These are phyloP conservation scores for Daldinia eschscholtzii DNA, from an alignment of 2,329 filamentous ascomycete species.

Conservation along the genomic window DNA sequence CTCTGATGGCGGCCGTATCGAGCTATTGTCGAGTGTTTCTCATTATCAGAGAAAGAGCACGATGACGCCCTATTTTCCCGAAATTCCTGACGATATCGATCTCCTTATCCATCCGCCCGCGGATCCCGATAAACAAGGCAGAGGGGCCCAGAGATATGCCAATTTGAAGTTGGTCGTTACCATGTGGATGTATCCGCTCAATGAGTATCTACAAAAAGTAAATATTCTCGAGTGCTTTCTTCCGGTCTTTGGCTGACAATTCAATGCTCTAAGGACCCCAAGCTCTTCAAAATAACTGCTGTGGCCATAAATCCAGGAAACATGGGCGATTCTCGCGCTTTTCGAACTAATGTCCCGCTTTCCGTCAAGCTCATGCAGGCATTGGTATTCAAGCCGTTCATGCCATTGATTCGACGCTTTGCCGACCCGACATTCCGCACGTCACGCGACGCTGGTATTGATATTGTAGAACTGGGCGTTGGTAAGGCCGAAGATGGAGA, in stretches of 20 bases:
- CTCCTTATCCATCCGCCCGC: conserved; percentile 52
- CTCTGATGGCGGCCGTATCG: conserved; percentile 67
- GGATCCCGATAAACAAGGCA: conserved; percentile 51
- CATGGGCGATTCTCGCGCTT: conserved; percentile 31
- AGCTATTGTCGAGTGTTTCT: conserved; percentile 56
- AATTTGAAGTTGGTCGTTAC: conserved; percentile 56
- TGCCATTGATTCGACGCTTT: conserved; percentile 46
- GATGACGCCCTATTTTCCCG: conserved; percentile 53
- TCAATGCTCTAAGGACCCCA: conserved; percentile 10
- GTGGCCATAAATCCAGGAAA: conserved; percentile 39
- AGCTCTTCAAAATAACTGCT: conserved; percentile 26
- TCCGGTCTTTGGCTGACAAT: not conserved
- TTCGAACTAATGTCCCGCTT: conserved; percentile 27
- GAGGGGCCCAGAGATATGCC: conserved; percentile 59
- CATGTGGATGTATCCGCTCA: conserved; percentile 57
- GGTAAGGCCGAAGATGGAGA: conserved; percentile 47
- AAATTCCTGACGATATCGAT: conserved; percentile 54
- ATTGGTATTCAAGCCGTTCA: conserved; percentile 42
- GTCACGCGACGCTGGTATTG: conserved; percentile 45
- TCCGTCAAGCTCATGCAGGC: conserved; percentile 40
- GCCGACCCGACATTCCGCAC: conserved; percentile 51
- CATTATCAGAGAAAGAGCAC: conserved; percentile 55
- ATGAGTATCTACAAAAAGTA: conserved; percentile 48
- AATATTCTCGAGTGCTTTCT: not conserved
- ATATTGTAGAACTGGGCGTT: conserved; percentile 35